These are phyloP conservation scores for Tetradesmus lagerheimii DNA, from an alignment of 139 green algal genomes.

Conservation along the genomic window DNA sequence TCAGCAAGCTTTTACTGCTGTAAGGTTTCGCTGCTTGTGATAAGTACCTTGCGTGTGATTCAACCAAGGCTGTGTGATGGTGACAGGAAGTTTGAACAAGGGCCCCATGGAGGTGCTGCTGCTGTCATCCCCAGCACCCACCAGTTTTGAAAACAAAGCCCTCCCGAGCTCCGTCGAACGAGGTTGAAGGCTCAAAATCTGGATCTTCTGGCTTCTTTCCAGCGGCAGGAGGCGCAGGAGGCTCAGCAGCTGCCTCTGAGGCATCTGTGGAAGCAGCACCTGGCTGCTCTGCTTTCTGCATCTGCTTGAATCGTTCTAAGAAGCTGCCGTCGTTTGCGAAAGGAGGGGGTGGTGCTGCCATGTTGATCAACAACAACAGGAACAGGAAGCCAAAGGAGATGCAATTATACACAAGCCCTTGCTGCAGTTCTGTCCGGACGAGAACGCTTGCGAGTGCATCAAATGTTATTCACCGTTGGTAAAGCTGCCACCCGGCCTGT, in stretches of 20 bases:
- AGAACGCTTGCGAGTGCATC: too few relatives aligned
- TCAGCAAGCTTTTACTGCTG: neutral
- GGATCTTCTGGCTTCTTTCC: neutral
- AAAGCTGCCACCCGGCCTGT: too few relatives aligned
- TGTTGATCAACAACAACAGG: too few relatives aligned
- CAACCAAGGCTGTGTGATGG: neutral
- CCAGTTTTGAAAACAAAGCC: conserved; percentile 52
- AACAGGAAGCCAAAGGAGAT: neutral
- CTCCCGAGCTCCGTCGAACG: neutral
- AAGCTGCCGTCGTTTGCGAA: conserved; percentile 57
- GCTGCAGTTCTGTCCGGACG: neutral
- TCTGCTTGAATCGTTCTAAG: conserved; percentile 43
- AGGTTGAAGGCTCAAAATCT: neutral
- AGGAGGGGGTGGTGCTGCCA: neutral
- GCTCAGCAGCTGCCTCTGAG: neutral
- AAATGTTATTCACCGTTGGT: too few relatives aligned
- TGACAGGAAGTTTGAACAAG: too few relatives aligned
- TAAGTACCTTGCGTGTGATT: too few relatives aligned
- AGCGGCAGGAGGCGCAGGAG: neutral
- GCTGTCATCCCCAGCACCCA: neutral
- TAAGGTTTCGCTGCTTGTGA: too few relatives aligned
- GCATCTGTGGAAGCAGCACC: neutral
- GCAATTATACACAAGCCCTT: neutral
- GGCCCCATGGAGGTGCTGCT: neutral
- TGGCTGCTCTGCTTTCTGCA: conserved; percentile 34